Conservation (phyloP, 2,329 filamentous ascomycete genomes). For the Thelonectria olida region DNA sequence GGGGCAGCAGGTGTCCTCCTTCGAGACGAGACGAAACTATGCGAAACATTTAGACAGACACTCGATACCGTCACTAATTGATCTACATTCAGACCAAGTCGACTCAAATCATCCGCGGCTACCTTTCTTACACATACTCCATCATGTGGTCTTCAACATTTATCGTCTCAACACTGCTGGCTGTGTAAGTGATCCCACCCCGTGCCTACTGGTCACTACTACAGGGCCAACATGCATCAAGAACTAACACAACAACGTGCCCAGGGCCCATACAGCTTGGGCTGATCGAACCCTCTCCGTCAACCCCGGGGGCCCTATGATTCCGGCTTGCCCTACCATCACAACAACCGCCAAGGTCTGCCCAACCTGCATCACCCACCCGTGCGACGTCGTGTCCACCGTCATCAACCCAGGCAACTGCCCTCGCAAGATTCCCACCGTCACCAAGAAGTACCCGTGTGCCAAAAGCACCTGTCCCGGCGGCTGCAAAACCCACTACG, state of each 20-base stretch:
- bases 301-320: conserved; percentile 6
- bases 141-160: conserved; percentile 14
- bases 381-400: conserved; percentile 44
- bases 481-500: conserved; percentile 38
- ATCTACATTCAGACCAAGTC: background rate
- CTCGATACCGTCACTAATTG: no score
- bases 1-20: no score
- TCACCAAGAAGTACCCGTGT: conserved; percentile 37
- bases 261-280: background rate
- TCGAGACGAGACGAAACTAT: no score
- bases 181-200: conserved; percentile 1
- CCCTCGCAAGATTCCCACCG: conserved; percentile 40
- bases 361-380: conserved; percentile 43
- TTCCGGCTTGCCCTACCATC: conserved; percentile 44
- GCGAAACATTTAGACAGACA: no score
- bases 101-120: background rate
- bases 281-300: conserved; percentile 5
- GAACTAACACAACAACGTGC: background rate
- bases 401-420: conserved; percentile 44
- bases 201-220: background rate
- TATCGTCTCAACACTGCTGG: conserved; percentile 6
- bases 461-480: conserved; percentile 28
- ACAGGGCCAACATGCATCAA: background rate
- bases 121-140: background rate
- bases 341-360: conserved; percentile 45